phyloP scores from a whole-genome alignment of 441 rosid genomes.

The Metrosideros polymorpha region DNA sequence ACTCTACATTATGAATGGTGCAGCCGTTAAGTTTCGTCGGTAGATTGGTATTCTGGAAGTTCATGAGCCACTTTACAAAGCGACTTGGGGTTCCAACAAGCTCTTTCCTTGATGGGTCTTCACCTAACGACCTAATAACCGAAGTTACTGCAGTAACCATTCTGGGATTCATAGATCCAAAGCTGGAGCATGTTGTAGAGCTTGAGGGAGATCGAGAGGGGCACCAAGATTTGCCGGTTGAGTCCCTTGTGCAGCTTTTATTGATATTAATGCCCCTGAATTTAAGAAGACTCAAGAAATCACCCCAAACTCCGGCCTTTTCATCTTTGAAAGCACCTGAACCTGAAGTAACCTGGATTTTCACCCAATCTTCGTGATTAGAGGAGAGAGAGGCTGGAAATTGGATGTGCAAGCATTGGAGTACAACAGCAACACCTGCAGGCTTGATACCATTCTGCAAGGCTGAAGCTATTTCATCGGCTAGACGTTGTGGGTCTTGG shows the following conservation, averaged over 20 bases:
- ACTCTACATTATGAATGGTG: constrained; percentile 14
- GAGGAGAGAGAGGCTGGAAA: constrained; percentile 48
- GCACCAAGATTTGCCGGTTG: constrained; percentile 47
- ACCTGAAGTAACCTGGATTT: constrained; percentile 47
- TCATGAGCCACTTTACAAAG: constrained; percentile 77
- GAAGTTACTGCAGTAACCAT: constrained; percentile 67
- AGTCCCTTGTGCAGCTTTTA: constrained; percentile 10
- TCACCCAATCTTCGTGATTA: constrained; percentile 47
- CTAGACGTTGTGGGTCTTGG: constrained; percentile 82
- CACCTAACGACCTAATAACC: constrained; percentile 63
- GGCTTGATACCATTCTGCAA: constrained; percentile 72
- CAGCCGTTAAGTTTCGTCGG: constrained; percentile 52
- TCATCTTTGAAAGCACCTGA: constrained; percentile 70
- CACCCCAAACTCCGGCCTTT: constrained; percentile 52
- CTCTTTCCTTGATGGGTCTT: constrained; percentile 80
- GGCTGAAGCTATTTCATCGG: constrained; percentile 70
- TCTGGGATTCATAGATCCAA: constrained; percentile 27
- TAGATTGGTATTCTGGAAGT: constrained; percentile 51
- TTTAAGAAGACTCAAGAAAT: constrained; percentile 57
- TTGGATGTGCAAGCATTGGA: constrained; percentile 71
- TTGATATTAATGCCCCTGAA: constrained; percentile 46
- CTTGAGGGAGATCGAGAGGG: constrained; percentile 36
- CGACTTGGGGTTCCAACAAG: constrained; percentile 66
- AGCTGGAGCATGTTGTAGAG: constrained; percentile 20
- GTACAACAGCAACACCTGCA: constrained; percentile 81